Evolutionary conservation across 176 grass and related monocot genomes (phyloP).

Genomic region (Triticum urartu): DNA sequence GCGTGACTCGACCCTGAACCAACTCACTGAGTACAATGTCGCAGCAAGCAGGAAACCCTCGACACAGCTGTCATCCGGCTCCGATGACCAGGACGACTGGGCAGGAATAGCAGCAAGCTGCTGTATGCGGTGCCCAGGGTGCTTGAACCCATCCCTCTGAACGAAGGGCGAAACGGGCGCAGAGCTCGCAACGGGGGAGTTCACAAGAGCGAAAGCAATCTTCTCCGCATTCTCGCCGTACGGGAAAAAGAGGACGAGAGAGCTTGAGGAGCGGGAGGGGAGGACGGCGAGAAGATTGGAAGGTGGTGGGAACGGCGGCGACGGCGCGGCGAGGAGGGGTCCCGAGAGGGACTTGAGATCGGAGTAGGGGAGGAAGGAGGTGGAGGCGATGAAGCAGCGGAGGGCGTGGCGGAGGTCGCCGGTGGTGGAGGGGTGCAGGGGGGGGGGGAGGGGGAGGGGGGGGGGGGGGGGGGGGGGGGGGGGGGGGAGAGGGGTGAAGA

Average conservation of each 20-base stretch:
- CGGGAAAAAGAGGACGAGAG: constrained; percentile 53
- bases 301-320: constrained; percentile 24
- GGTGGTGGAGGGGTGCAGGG: not conserved
- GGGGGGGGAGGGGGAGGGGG: constrained; percentile 3
- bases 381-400: constrained; percentile 30
- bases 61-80: not conserved
- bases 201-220: constrained; percentile 39
- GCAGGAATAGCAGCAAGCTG: constrained; percentile 35
- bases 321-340: constrained; percentile 17
- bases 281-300: constrained; percentile 47
- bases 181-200: not conserved
- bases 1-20: constrained; percentile 62
- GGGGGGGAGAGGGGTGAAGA: constrained; percentile 25
- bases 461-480: constrained; percentile 11
- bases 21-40: constrained; percentile 70
- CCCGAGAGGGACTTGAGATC: constrained; percentile 22
- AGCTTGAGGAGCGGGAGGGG: not conserved
- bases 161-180: constrained; percentile 28
- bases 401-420: constrained; percentile 21
- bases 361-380: constrained; percentile 50
- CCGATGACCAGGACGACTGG: constrained; percentile 13
- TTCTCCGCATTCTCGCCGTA: constrained; percentile 52
- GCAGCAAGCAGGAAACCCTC: constrained; percentile 71
- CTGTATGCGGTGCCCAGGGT: constrained; percentile 57
- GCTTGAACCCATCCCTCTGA: constrained; percentile 57